Percentiles rank a stretch among this genome's conserved stretches.
Evolutionary conservation across 1,139 yeast species (phyloP).

Genomic region (Geotrichum phurueaensis): DNA sequence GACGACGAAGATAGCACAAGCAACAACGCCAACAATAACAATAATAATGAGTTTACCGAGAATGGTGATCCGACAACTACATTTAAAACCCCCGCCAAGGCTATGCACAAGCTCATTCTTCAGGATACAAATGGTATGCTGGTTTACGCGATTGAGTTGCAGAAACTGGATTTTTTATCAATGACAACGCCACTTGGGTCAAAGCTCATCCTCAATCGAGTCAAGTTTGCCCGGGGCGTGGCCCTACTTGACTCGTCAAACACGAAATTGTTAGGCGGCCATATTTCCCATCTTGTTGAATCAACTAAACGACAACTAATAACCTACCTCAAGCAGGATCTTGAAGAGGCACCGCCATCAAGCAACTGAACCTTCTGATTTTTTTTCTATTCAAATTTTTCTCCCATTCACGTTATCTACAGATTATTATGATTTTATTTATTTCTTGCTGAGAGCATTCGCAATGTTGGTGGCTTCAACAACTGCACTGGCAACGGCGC

Average conservation of each 20-base stretch:
- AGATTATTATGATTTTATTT: neutral
- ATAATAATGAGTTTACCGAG: neutral
- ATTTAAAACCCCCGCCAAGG: constrained; percentile 9
- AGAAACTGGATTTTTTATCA: constrained; percentile 19
- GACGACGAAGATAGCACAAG: neutral
- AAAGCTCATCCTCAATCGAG: constrained; percentile 9
- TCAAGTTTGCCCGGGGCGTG: constrained; percentile 13
- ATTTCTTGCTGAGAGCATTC: constrained; percentile 46
- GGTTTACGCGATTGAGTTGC: constrained; percentile 27
- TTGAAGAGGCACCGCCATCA: neutral
- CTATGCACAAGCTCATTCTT: constrained; percentile 23
- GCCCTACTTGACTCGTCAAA: constrained; percentile 14
- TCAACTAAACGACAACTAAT: constrained; percentile 5
- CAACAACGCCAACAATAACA: neutral
- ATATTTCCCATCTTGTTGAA: constrained; percentile 2
- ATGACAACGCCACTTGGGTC: constrained; percentile 23
- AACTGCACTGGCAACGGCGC: constrained; percentile 81
- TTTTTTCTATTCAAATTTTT: neutral
- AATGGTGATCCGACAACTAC: constrained; percentile 2
- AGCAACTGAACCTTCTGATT: neutral
- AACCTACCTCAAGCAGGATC: constrained; percentile 4
- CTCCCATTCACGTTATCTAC: neutral
- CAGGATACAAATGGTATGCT: constrained; percentile 25
- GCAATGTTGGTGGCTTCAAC: constrained; percentile 88
- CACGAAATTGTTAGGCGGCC: constrained; percentile 9